A percentile compares a stretch with the other conserved stretches of the same genome.
These are phyloP conservation scores for Colletotrichum navitas DNA, from an alignment of 2,329 filamentous ascomycete genomes.

Conservation along the genomic window DNA sequence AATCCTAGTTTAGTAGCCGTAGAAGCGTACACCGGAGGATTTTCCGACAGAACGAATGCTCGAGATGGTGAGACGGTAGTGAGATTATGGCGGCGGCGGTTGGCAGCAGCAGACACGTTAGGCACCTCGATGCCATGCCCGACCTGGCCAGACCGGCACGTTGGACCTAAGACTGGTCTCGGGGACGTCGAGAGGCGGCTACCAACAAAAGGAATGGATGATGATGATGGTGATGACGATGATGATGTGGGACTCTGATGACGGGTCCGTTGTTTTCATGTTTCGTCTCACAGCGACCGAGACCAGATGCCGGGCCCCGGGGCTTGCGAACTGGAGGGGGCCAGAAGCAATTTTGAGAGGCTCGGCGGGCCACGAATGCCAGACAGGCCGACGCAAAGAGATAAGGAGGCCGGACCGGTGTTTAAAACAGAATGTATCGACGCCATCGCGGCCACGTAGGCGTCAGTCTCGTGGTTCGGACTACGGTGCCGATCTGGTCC, in stretches of 20 bases:
- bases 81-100: not conserved
- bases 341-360: constrained; percentile 29
- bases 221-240: not conserved
- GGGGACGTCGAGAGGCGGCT: constrained; percentile 15
- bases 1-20: not conserved
- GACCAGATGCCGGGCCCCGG: constrained; percentile 25
- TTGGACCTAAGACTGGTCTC: constrained; percentile 32
- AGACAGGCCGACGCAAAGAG: constrained; percentile 24
- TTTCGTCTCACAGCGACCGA: constrained; percentile 35
- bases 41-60: not conserved
- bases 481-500: constrained; percentile 27
- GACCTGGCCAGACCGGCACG: constrained; percentile 3
- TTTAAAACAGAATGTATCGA: constrained; percentile 2
- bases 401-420: constrained; percentile 19
- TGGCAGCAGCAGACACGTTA: not conserved
- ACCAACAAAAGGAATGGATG: constrained; percentile 23
- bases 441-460: constrained; percentile 6
- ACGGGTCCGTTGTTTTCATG: constrained; percentile 31
- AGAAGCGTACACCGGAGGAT: not conserved
- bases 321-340: constrained; percentile 39
- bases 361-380: constrained; percentile 17
- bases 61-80: not conserved
- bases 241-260: constrained; percentile 12
- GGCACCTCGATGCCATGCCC: not conserved
- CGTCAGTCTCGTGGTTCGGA: constrained; percentile 20